These are phyloP conservation scores for Chaetomiaceae sp. DNA, from an alignment of 2,329 filamentous ascomycete genomes.

Conservation along the genomic window DNA sequence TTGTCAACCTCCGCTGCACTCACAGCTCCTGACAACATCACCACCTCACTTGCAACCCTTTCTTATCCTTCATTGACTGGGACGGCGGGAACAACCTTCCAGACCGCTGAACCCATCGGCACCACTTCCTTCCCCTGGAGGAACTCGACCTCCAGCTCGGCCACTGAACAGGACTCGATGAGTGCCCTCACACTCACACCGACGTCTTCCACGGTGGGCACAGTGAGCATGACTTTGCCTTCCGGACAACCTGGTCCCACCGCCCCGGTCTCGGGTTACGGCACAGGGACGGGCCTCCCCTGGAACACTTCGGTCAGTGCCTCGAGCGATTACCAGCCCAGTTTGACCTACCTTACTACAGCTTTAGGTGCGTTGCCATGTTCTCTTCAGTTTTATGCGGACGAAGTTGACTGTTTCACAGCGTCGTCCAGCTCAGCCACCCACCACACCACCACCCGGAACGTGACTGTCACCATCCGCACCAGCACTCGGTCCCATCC, in stretches of 20 bases:
- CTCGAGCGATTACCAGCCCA: constrained; percentile 7
- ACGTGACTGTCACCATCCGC: neutral
- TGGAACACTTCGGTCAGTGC: neutral
- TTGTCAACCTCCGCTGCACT: neutral
- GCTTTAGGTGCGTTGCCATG: neutral
- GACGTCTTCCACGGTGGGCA: constrained; percentile 4
- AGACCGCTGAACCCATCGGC: constrained; percentile 6
- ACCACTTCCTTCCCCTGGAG: neutral
- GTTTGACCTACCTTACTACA: constrained; percentile 15
- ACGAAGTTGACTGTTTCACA: neutral
- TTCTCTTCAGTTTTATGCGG: no score
- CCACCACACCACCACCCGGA: neutral
- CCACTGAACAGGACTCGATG: constrained; percentile 1
- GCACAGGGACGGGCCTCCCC: neutral
- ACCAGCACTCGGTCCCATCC: neutral
- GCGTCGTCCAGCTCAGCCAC: neutral
- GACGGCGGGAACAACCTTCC: neutral
- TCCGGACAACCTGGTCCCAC: neutral
- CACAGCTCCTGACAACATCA: neutral
- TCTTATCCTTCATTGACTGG: neutral
- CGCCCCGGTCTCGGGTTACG: neutral
- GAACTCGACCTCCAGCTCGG: neutral
- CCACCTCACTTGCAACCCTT: neutral
- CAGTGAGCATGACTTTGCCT: neutral
- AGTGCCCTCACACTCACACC: constrained; percentile 4